Evolutionary conservation across 2,329 filamentous ascomycete genomes (phyloP), one percentile per base, ranked within the genome.

Genomic region (Paraconiothyrium sp.): DNA sequence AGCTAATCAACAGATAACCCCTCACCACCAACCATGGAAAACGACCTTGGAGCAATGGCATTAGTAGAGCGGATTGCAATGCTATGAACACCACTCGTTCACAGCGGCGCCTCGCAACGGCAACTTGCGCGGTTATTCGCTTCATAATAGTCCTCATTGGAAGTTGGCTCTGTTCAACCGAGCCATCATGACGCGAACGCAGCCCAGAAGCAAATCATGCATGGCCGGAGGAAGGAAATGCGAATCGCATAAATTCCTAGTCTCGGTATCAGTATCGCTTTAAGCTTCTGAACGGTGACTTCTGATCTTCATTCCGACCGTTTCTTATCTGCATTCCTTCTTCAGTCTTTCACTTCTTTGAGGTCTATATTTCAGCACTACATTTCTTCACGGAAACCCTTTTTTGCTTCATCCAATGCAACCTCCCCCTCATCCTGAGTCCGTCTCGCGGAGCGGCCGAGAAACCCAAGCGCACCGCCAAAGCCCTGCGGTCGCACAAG

Each of bases 21-120:
- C 52, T 55, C 52, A 55, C 5, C 27, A 32, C 27, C 39, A 7
- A 55, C 52, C 52, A 35, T 44, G 52, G 39, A 24, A 44, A 3
- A 2, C 7, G 6, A 34, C 16, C 16, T 8, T 52, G 1, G 35
- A 11, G 22, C 49, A 16, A 41, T 16, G 6, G 34, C 49, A 20
- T n/a, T 14, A 13, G 13, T 13, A 14, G 10, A 4, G 14, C 27
- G n/a, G 20, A 20, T 13, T 46, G n/a, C 24, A 55, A 46, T 46
- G 20, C 8, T 20, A 20, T n/a, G 16, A 16, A 46, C 27, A n/a
- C 13, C 22, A 55, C 39, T 55, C 14, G 27, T 24, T 22, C 39
- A n/a, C 39, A 22, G 11, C 5, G 8, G 14, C 14, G 30, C n/a
- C 9, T 46, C 24, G 10, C 41, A 10, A 39, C 24, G 39, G 22